Conservation (phyloP, 305 asterid species). For the Ilex paraguariensis region DNA sequence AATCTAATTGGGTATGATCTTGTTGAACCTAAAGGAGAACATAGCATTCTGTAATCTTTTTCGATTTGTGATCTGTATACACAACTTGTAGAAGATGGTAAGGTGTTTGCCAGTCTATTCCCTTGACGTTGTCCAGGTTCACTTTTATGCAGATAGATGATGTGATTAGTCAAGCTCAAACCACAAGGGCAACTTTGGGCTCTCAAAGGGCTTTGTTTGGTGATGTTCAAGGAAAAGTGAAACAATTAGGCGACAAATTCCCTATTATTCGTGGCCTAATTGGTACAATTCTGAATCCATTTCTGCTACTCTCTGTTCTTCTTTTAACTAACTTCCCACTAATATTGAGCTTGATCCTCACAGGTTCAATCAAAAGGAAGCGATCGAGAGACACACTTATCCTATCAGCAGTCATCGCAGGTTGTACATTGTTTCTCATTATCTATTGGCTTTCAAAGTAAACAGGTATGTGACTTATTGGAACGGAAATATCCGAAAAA, state of each 20-base stretch:
- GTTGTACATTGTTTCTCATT: conserved; percentile 87
- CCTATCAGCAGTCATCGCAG: conserved; percentile 89
- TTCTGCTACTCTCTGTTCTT: not conserved
- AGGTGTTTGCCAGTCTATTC: no score
- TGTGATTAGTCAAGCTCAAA: conserved; percentile 95
- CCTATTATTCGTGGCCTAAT: conserved; percentile 82
- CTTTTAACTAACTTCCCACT: conserved; percentile 5
- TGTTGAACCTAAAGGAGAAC: no score
- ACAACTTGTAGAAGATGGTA: no score
- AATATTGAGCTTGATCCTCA: conserved; percentile 8
- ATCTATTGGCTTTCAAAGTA: conserved; percentile 94
- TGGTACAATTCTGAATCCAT: conserved; percentile 39
- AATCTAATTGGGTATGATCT: no score
- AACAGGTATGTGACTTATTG: conserved; percentile 2
- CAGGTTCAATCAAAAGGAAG: conserved; percentile 87
- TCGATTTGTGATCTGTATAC: no score
- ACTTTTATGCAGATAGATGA: conserved; percentile 60
- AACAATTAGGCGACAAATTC: conserved; percentile 77
- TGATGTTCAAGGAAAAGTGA: conserved; percentile 91
- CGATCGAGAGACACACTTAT: conserved; percentile 85
- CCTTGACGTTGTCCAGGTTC: no score
- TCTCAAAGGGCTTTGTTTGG: conserved; percentile 82
- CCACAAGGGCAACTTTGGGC: conserved; percentile 78
- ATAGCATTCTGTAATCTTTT: no score
- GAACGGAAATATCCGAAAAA: conserved; percentile 2